Base-by-base conservation (phyloP, 768 basidiomycete species). In the Arthromyces matolae region DNA sequence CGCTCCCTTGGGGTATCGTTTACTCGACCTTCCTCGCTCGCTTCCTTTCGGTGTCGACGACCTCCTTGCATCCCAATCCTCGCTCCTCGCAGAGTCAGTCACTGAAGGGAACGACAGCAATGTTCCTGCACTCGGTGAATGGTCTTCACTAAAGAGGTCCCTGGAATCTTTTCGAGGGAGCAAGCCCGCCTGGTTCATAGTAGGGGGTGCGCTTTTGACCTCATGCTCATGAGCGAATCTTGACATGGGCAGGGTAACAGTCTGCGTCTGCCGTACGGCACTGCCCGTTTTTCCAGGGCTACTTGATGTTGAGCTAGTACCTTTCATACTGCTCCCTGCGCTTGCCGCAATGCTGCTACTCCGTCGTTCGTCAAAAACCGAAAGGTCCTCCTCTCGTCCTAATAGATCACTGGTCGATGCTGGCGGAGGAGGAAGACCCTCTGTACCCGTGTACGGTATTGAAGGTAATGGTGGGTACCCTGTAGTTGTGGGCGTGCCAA, bases 61-160 rank as follows among this genome's bases (percentile, higher is more conserved):
- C 40, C 55, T 59, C 3, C 61, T 65, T 19, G 69, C 69, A 38
- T 72, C 70, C 64, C 70, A 75, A 57, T 63, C 64, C 29, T 66
- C 60, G 48, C 69, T 75, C 50, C 66, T 61, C 25, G 70, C 70
- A 3, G 76, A 78, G 46, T 78, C 77, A n/a, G 76, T 78, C 41
- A 76, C 71, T 25, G 73, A 75, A 8, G 77, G 76, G 65, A 79
- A 79, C 13, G 71, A 71, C 58, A 76, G 54, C 51, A 76, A 53
- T 28, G 72, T 72, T 29, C 64, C 68, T 39, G 54, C 48, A 25
- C 55, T 64, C 4, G 61, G 50, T 25, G 42, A 25, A 5, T 44
- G 62, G 50, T 16, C 56, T 29, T 33, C 61, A 59, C 1, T 13
- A 43, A 73, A 77, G 16, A 73, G 40, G 13, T 75, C 68, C 35